Base-by-base conservation (phyloP, 768 basidiomycete species). In the Kwoniella dendrophila region DNA sequence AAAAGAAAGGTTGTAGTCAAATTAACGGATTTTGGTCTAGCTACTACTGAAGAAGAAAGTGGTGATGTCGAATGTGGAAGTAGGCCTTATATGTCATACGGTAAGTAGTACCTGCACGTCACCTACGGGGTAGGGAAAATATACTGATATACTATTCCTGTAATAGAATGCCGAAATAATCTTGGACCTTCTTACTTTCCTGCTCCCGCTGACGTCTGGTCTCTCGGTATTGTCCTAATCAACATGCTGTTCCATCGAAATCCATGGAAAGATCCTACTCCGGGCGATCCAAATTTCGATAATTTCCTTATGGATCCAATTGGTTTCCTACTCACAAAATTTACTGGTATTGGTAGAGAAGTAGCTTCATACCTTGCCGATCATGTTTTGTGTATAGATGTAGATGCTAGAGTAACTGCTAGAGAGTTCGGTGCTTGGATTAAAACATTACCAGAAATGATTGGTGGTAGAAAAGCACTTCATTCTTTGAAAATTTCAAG, bases 161-260 rank as follows among this genome's bases (percentile, higher is more conserved):
- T n/a, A n/a, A 27, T 53, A 92, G 95, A 98, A 83, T 98, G 96
- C 81, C 88, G 95, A 78, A 98, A 98, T 83, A 96, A 97, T 80
- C 84, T 93, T 68, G 90, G 89, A 29, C 94, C 96, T 66, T 90
- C 89, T 51, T 99, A 99, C 83, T 85, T 86, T 67, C 93, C 95
- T 64, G 89, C 89, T 71, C 90, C 90, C 60, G 96, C 96, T 64
- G 95, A 99, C 81, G 92, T 99, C 56, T 99, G 95, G 95, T 97
- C 95, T 26, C 84, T 99, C 70, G 95, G 95, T 65, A 96, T 99
- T 78, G 96, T 99, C 68, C 86, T 99, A 72, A 91, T 99, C 84
- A 99, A 99, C 80, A 94, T 98, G 91, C 83, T 98, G 77, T 99
- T 97, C 81, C 96, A 99, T 80, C 90, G 85, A 81, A 97, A 97